Evolutionary conservation across 1,284 basidiomycete species (phyloP).

Genomic region (Malassezia japonica): DNA sequence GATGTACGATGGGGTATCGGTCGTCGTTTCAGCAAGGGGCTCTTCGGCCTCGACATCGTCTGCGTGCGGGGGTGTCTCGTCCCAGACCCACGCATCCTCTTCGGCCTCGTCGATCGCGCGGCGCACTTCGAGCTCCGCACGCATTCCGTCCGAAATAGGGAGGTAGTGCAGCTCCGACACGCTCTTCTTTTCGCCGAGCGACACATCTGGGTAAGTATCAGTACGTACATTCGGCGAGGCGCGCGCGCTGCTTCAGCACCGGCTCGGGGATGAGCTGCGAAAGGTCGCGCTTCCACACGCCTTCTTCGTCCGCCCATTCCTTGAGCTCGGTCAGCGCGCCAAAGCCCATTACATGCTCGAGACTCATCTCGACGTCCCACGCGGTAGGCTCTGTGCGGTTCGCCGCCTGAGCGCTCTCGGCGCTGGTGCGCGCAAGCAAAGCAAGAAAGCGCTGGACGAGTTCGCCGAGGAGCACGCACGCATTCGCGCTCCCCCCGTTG

Average conservation of each 20-base stretch:
- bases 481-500: conserved; percentile 23
- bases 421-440: conserved; percentile 18
- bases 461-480: conserved; percentile 26
- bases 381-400: conserved; percentile 20
- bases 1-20: no score
- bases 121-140: conserved; percentile 3
- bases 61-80: neutral
- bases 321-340: conserved; percentile 25
- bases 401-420: conserved; percentile 21
- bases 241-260: neutral
- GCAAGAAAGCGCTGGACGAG: conserved; percentile 32
- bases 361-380: conserved; percentile 24
- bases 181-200: neutral
- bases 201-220: neutral
- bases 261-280: neutral
- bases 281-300: conserved; percentile 10
- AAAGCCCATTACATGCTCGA: conserved; percentile 27
- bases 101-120: neutral
- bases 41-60: neutral
- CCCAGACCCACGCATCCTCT: conserved; percentile 2
- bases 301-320: conserved; percentile 32
- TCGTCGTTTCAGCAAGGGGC: no score
- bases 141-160: neutral
- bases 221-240: neutral
- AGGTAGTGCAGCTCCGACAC: neutral